Evolutionary conservation across 2,329 filamentous ascomycete species (phyloP).

Genomic region (Trichoderma sp.): DNA sequence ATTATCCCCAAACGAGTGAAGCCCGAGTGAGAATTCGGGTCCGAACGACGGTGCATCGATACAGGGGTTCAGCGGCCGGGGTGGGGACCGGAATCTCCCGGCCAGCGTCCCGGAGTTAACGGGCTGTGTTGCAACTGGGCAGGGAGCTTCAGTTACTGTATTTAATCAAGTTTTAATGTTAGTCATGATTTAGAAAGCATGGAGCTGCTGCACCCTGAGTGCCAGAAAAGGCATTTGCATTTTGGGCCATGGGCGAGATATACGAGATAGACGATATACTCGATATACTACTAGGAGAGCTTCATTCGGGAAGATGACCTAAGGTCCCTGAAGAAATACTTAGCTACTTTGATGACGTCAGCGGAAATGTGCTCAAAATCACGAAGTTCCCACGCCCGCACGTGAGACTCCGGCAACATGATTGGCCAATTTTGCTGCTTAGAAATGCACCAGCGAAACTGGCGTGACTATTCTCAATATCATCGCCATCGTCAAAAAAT

Average conservation of each 20-base stretch:
- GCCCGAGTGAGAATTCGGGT: neutral
- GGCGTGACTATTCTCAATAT: slow-evolving; percentile 14
- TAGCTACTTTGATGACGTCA: slow-evolving; percentile 29
- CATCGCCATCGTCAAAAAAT: slow-evolving; percentile 24
- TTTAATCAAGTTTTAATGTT: neutral
- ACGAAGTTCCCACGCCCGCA: slow-evolving; percentile 28
- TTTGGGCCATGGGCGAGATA: neutral
- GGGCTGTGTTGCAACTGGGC: neutral
- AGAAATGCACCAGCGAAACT: slow-evolving; percentile 29
- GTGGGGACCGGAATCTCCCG: neutral
- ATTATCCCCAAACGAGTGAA: neutral
- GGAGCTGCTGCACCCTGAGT: neutral
- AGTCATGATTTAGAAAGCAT: neutral
- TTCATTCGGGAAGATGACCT: neutral
- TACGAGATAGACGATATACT: neutral
- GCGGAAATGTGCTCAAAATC: slow-evolving; percentile 20
- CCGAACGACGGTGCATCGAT: neutral
- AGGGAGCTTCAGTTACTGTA: neutral
- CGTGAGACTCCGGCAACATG: slow-evolving; percentile 28
- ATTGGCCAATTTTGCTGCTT: slow-evolving; percentile 32
- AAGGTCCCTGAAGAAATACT: neutral
- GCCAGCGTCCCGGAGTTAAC: neutral
- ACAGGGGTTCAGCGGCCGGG: neutral
- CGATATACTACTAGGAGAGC: neutral
- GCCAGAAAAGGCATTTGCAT: neutral